Evolutionary conservation across 2,329 filamentous ascomycete genomes (phyloP), one percentile per base, ranked within the genome.

Genomic region (Eutypella sp.): DNA sequence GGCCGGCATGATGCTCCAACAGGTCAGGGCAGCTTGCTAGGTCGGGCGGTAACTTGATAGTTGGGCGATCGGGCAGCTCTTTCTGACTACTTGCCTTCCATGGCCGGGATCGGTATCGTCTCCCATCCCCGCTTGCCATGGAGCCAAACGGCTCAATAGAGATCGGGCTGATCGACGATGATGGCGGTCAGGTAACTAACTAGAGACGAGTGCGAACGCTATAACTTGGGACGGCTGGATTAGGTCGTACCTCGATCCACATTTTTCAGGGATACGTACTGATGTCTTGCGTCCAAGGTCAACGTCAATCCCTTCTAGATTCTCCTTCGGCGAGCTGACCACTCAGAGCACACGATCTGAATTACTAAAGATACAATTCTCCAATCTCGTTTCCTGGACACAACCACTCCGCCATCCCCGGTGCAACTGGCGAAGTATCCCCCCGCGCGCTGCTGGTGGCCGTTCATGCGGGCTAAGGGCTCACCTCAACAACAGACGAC

Each of bases 1-100:
- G 29, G 43, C 47, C n/a, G 40, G 40, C 29, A 22, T 46, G n/a
- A n/a, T n/a, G n/a, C n/a, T n/a, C n/a, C n/a, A n/a, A n/a, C n/a
- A n/a, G 44, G 33, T 45, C 46, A n/a, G n/a, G n/a, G n/a, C n/a
- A n/a, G n/a, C n/a, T 11, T 33, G 24, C 36, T 25, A 23, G 20
- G 16, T 27, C 31, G 29, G 45, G 18, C 23, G 25, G 31, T 34
- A 23, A 23, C 18, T 43, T 47, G 37, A 23, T 18, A n/a, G 39
- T 42, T 20, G 42, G 41, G 41, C 38, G 33, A 46, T 45, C 44
- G 41, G 33, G 41, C 19, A n/a, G 22, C 13, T 22, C 34, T 22
- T n/a, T n/a, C n/a, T n/a, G n/a, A n/a, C n/a, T n/a, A n/a, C n/a
- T n/a, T n/a, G n/a, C n/a, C n/a, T n/a, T 20, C 33, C 36, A 13